phyloP scores from a whole-genome alignment of 306 rosid genomes.

The Rosa persica region DNA sequence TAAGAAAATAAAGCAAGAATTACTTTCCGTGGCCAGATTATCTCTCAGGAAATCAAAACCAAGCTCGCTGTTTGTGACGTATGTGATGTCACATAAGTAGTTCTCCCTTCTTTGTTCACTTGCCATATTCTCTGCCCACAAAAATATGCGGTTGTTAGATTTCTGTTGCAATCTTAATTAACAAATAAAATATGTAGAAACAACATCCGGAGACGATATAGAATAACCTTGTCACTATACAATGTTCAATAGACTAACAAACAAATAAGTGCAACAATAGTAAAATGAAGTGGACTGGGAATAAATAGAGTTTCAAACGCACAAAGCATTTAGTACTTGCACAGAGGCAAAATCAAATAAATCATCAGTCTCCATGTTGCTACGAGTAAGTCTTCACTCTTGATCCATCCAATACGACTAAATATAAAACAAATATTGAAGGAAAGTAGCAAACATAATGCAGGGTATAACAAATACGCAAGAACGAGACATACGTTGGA shows the following conservation, averaged over 20 bases:
- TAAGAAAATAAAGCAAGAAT: slow-evolving; percentile 54
- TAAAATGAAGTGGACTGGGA: background rate
- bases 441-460: background rate
- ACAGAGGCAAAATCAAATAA: slow-evolving; percentile 4
- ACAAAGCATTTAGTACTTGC: slow-evolving; percentile 10
- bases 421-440: background rate
- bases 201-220: slow-evolving; percentile 9
- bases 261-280: background rate
- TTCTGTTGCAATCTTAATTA: slow-evolving; percentile 15
- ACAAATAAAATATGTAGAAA: slow-evolving; percentile 13
- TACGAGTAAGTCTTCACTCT: background rate
- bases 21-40: slow-evolving; percentile 99
- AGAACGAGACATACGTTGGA: slow-evolving; percentile 86
- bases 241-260: background rate
- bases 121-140: slow-evolving; percentile 94
- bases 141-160: slow-evolving; percentile 27
- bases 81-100: slow-evolving; percentile 86
- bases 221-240: background rate
- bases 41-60: slow-evolving; percentile 98
- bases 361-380: slow-evolving; percentile 5
- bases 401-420: slow-evolving; percentile 9
- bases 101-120: slow-evolving; percentile 92
- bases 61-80: slow-evolving; percentile 95
- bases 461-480: slow-evolving; percentile 13
- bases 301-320: background rate